Evolutionary conservation across 2,329 filamentous ascomycete genomes (phyloP).

Genomic region (Aspergillus hiratsukae): DNA sequence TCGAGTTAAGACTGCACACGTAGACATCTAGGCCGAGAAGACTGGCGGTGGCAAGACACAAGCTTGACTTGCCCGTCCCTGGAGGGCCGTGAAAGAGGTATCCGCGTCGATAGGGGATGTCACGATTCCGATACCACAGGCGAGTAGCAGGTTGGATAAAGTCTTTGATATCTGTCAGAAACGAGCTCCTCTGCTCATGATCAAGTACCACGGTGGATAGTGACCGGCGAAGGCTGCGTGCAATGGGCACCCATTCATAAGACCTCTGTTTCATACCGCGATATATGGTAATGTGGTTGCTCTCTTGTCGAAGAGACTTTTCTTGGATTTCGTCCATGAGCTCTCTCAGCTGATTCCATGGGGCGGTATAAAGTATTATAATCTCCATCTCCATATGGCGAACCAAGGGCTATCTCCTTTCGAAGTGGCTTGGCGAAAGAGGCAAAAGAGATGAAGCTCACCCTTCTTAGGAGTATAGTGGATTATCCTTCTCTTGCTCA

Average conservation of each 20-base stretch:
- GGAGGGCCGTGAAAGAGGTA: too few species aligned
- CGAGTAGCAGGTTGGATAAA: too few species aligned
- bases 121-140: too few species aligned
- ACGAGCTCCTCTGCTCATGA: not conserved
- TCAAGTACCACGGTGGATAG: not conserved
- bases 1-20: too few species aligned
- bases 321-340: not conserved
- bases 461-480: not conserved
- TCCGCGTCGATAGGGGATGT: too few species aligned
- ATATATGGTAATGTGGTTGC: not conserved
- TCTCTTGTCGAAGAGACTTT: not conserved
- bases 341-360: not conserved
- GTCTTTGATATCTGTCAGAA: not conserved
- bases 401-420: not conserved
- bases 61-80: too few species aligned
- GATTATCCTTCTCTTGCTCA: not conserved
- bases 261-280: not conserved
- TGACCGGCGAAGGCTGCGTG: not conserved
- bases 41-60: too few species aligned
- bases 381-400: not conserved
- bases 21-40: too few species aligned
- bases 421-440: not conserved
- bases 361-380: not conserved
- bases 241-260: not conserved
- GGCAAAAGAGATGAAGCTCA: not conserved